A percentile compares a stretch with the other conserved stretches of the same genome.
Conservation (phyloP, 441 rosid species). For the Populus hybrid region DNA sequence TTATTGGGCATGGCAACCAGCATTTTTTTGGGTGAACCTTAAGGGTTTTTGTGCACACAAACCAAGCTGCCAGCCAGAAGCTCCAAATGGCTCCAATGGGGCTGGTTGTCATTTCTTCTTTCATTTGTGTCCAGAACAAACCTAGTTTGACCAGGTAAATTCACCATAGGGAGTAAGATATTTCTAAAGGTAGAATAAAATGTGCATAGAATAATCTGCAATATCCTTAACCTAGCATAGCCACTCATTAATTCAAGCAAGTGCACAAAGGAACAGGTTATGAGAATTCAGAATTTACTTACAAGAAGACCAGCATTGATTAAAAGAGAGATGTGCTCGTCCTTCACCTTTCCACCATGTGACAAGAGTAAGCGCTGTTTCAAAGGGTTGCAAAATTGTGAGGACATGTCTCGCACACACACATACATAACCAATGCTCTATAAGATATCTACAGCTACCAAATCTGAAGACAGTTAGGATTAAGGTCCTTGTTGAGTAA, state of each 20-base stretch:
- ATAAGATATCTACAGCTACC: not conserved
- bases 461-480: not conserved
- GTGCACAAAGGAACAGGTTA: not conserved
- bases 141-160: not conserved
- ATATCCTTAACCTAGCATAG: not conserved
- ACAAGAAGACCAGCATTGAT: constrained; percentile 88
- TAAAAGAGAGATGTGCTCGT: constrained; percentile 64
- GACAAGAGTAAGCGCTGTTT: constrained; percentile 72
- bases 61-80: not conserved
- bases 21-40: not conserved
- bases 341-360: constrained; percentile 72
- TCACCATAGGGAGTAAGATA: not conserved
- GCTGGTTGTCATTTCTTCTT: not conserved
- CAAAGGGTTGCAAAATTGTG: constrained; percentile 8
- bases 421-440: constrained; percentile 4
- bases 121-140: not conserved
- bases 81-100: not conserved
- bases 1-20: not conserved
- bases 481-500: not conserved
- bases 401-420: not conserved
- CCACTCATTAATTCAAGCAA: constrained; percentile 8
- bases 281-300: constrained; percentile 34
- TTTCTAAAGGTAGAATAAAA: not conserved
- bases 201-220: not conserved
- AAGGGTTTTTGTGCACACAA: not conserved